Evolutionary conservation across 2,329 filamentous ascomycete genomes (phyloP).

Genomic region (Thelonectria rubi): DNA sequence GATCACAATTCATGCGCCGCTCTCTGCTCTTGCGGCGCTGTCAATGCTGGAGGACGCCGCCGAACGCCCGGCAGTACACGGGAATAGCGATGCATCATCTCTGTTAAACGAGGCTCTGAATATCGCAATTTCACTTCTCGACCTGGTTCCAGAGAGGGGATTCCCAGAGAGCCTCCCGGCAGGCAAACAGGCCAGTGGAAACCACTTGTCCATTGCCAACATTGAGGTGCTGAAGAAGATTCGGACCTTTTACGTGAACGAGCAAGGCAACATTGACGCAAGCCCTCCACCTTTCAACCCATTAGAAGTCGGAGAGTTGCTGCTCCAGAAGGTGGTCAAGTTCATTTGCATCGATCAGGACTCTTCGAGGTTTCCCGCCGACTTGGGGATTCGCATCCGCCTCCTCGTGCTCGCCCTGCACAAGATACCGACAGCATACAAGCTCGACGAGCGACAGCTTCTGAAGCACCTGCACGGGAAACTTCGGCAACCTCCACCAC

Average conservation of each 20-base stretch:
- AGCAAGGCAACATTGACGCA: slow-evolving; percentile 75
- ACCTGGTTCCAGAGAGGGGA: slow-evolving; percentile 71
- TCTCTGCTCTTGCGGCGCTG: slow-evolving; percentile 67
- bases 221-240: slow-evolving; percentile 68
- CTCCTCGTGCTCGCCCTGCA: slow-evolving; percentile 66
- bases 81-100: slow-evolving; percentile 36
- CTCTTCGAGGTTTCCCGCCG: slow-evolving; percentile 51
- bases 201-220: slow-evolving; percentile 36
- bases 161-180: slow-evolving; percentile 54
- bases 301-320: slow-evolving; percentile 65
- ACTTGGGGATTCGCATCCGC: slow-evolving; percentile 66
- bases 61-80: slow-evolving; percentile 45
- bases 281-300: slow-evolving; percentile 67
- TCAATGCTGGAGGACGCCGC: slow-evolving; percentile 69
- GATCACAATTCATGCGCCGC: slow-evolving; percentile 83
- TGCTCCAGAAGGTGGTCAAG: slow-evolving; percentile 67
- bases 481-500: slow-evolving; percentile 49
- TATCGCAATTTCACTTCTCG: slow-evolving; percentile 67
- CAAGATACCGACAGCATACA: slow-evolving; percentile 58
- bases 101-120: slow-evolving; percentile 50
- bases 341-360: slow-evolving; percentile 59
- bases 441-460: slow-evolving; percentile 56
- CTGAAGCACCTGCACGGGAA: slow-evolving; percentile 61
- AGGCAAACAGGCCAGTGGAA: slow-evolving; percentile 14
- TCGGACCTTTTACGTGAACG: slow-evolving; percentile 72